A percentile compares a stretch with the other conserved stretches of the same genome.
Conservation (phyloP, 768 basidiomycete species). For the Termitomyces titanicus region DNA sequence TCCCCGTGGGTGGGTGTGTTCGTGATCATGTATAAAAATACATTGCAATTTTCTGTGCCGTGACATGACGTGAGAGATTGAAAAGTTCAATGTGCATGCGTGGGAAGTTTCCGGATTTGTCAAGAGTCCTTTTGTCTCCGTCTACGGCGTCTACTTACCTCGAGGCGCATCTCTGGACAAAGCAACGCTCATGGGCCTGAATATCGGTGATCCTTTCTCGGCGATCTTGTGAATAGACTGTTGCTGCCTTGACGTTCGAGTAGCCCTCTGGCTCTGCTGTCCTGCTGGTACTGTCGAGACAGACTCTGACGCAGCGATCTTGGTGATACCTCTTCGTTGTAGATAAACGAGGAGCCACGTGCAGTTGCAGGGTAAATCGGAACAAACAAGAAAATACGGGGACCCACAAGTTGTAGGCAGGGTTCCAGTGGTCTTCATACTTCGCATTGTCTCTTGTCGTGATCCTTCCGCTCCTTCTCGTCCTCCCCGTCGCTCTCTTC, state of each 20-base stretch:
- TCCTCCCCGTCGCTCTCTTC: not conserved
- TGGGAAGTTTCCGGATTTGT: not conserved
- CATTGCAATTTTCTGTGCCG: not conserved
- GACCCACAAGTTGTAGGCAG: constrained; percentile 21
- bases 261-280: not conserved
- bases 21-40: constrained; percentile 17
- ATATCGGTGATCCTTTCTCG: not conserved
- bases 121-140: not conserved
- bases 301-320: not conserved
- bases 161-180: not conserved
- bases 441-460: not conserved
- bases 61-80: not conserved
- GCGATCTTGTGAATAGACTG: not conserved
- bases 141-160: not conserved
- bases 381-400: constrained; percentile 24
- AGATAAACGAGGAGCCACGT: too few species aligned
- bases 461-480: not conserved
- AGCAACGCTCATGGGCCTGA: not conserved
- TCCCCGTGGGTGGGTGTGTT: constrained; percentile 18
- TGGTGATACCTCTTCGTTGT: too few species aligned
- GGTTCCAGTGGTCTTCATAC: not conserved
- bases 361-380: constrained; percentile 16
- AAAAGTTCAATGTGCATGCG: not conserved
- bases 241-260: not conserved
- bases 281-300: not conserved